Conservation (phyloP, 768 basidiomycete species). For the Tephrocybe sp. region DNA sequence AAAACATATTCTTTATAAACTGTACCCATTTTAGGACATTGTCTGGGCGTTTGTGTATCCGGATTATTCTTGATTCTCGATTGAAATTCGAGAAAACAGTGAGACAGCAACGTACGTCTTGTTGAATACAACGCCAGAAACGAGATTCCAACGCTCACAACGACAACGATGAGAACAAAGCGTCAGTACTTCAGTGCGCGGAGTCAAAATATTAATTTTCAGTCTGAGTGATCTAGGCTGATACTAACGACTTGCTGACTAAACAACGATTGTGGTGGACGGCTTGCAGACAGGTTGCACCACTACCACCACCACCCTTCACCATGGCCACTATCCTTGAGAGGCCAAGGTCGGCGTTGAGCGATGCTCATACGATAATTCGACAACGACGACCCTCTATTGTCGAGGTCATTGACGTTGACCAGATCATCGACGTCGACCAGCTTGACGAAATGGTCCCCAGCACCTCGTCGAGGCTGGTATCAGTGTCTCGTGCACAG, state of each 20-base stretch:
- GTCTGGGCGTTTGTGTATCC: too few species aligned
- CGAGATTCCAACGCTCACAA: too few species aligned
- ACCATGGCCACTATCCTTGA: slow-evolving; percentile 33
- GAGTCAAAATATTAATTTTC: too few species aligned
- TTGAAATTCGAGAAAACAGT: too few species aligned
- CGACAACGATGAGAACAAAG: too few species aligned
- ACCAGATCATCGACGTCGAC: slow-evolving; percentile 50
- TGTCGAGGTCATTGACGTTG: slow-evolving; percentile 39
- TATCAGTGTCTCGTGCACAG: slow-evolving; percentile 7
- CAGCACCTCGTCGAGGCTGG: slow-evolving; percentile 15
- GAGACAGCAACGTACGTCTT: too few species aligned
- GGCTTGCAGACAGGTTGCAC: slow-evolving; percentile 14
- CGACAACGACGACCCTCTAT: slow-evolving; percentile 23
- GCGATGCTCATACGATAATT: slow-evolving; percentile 17
- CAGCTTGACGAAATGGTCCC: slow-evolving; percentile 25
- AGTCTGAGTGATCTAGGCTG: background rate
- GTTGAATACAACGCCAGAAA: too few species aligned
- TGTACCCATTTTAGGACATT: too few species aligned
- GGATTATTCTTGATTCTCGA: too few species aligned
- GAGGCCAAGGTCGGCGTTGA: slow-evolving; percentile 25
- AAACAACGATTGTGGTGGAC: slow-evolving; percentile 2
- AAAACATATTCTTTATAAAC: too few species aligned
- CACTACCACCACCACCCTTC: slow-evolving; percentile 24
- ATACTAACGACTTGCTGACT: slow-evolving; percentile 8
- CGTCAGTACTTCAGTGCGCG: too few species aligned